Base-by-base conservation (phyloP, 2,329 filamentous ascomycete genomes). In the Blastomyces percursus region DNA sequence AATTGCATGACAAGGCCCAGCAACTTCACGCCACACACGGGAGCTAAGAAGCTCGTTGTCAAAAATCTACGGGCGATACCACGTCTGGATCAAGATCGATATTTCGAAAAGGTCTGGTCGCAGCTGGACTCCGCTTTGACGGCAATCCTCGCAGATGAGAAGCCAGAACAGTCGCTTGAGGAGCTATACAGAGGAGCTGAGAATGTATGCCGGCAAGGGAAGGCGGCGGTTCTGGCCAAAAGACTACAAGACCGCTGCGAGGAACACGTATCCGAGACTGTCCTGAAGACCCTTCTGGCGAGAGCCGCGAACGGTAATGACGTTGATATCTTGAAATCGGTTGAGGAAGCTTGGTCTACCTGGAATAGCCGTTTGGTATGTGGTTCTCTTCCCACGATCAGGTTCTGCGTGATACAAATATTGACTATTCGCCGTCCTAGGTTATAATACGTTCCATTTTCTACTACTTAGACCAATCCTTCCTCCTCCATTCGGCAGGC, bases 391-490 rank as follows among this genome's bases (percentile, higher is more conserved):
- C 21, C 21, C 54, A 21, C 16, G 35, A 57, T 14, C 19, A 32
- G 50, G 19, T 24, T 60, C 52, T 19, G 7, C 32, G 16, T 51
- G 35, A 24, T 57, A 42, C 62, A 50, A 50, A 55, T 21, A 27
- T 55, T 59, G 35, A 60, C 51, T 63, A 56, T 56, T 66, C 54
- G 63, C 42, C 46, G 44, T 9, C 48, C 16, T 68, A 91, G 86
- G 83, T 86, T 67, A 86, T 87, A 16, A 84, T 99, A 60, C 85
- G 91, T 58, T 93, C 89, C 66, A 88, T 95, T 48, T 97, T 96
- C 76, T 96, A 91, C 77, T 99, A 92, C 71, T 82, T 99, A 67
- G 93, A 99, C 73, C 86, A 94, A 66, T 90, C 91, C 1, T 96
- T 91, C 71, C 81, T 99, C 8, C 79, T 96, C 2, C 86, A 88